Evolutionary conservation across 768 basidiomycete species (phyloP), one percentile per base, ranked within the genome.

Genomic region (Hygrophorus pudorinus): DNA sequence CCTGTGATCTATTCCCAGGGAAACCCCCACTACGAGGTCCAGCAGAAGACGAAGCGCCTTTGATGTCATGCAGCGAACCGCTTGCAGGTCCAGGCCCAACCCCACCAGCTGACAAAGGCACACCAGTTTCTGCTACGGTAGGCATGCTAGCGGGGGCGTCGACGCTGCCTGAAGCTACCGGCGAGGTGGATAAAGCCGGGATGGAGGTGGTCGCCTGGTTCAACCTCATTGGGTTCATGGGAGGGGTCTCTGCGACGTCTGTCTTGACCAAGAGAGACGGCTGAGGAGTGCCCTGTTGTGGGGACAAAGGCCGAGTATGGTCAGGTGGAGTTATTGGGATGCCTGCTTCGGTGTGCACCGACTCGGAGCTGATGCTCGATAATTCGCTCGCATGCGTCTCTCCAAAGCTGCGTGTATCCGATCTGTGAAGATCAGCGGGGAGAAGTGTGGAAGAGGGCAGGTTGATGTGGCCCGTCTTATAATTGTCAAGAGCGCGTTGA

Each of bases 381-480:
- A 91, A 68, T 62, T 90, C 88, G 29, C 64, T 69, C 0, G 82
- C 84, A 53, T 91, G 88, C 31, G 79, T 89, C 61, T 82, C 84
- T 14, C 88, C 88, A 56, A 91, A 91, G 60, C 83, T 87, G 45
- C 75, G 75, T 0, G 83, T 85, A 54, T 90, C 83, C 3, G 81
- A 81, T 48, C 80, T 68, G 47, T 71, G 69, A 32, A 86, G 69
- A 56, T 82, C 79, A n/a, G 71, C 62, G 4, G 67, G 64, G 7
- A 24, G 24, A 21, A 66, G 59, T 11, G 60, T 48, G 12, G 71
- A 68, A 9, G 67, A 59, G 31, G 70, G 66, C 9, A 86, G 65
- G 33, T 68, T 69, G 53, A 75, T 71, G 46, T 75, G 70, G 0
- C 86, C 87, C 1, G 77, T 76, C 56, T 75, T 76, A 64, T 85